Evolutionary conservation across 257 asterid genomes (phyloP).

Genomic region (Solanum microdontum): DNA sequence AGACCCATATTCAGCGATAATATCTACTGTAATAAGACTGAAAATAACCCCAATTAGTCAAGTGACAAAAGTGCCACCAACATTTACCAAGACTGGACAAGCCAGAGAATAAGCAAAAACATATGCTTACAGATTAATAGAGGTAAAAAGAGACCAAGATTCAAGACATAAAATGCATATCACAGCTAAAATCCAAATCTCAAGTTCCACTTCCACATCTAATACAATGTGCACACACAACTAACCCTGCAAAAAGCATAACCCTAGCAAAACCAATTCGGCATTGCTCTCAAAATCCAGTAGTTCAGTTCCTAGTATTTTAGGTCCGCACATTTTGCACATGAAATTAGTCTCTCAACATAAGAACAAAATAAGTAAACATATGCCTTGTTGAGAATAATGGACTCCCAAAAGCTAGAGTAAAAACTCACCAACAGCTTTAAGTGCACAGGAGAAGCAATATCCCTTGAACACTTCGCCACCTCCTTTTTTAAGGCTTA

Average conservation of each 20-base stretch:
- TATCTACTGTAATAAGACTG: not conserved
- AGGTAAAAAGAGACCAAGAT: not conserved
- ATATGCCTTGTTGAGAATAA: not conserved
- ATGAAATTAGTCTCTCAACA: too few species aligned
- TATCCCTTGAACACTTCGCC: too few species aligned
- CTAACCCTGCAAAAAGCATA: too few species aligned
- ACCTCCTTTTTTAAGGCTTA: too few species aligned
- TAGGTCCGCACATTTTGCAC: too few species aligned
- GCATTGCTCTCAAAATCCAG: too few species aligned
- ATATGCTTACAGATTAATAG: not conserved
- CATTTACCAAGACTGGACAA: not conserved
- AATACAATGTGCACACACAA: too few species aligned
- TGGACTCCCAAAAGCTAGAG: not conserved
- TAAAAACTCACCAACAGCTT: not conserved
- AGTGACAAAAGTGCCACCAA: not conserved
- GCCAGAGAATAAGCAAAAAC: not conserved
- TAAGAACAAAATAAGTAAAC: not conserved
- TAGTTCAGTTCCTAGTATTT: too few species aligned
- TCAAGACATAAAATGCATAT: too few species aligned
- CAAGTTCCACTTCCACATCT: too few species aligned
- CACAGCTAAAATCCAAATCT: too few species aligned
- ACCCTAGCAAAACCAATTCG: too few species aligned
- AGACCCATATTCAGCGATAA: not conserved
- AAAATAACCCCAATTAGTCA: not conserved
- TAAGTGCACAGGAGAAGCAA: not conserved